Percentiles rank a stretch among this genome's conserved stretches.
Evolutionary conservation across 2,329 filamentous ascomycete genomes (phyloP).

Genomic region (Cladophialophora carrionii): DNA sequence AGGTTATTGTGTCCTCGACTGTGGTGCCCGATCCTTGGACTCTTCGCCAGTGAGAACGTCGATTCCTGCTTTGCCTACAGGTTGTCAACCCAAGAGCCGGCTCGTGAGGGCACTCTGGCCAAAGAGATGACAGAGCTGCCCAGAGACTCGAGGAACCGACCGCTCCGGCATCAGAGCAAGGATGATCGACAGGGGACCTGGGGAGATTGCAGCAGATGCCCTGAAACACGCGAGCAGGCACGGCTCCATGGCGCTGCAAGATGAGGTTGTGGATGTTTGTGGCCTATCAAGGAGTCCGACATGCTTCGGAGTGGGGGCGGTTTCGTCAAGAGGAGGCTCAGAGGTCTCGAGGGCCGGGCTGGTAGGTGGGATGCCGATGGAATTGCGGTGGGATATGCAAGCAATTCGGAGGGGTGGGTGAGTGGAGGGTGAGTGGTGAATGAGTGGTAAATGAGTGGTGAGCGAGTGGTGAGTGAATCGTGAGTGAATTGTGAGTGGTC

Average conservation of each 20-base stretch:
- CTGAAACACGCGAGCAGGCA: constrained; percentile 27
- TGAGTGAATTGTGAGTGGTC: background rate
- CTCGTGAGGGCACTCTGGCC: constrained; percentile 2
- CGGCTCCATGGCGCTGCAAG: constrained; percentile 25
- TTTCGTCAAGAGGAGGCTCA: constrained; percentile 4
- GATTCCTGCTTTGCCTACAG: constrained; percentile 4
- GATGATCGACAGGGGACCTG: constrained; percentile 11
- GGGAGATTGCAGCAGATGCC: constrained; percentile 18
- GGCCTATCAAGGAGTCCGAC: constrained; percentile 1
- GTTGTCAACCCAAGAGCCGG: background rate
- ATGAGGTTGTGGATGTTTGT: constrained; percentile 24
- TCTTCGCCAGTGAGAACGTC: constrained; percentile 10
- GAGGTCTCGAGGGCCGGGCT: background rate
- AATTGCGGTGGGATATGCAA: constrained; percentile 7
- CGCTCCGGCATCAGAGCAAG: constrained; percentile 4
- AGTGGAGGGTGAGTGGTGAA: constrained; percentile 18
- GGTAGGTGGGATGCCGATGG: background rate
- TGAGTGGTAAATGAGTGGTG: background rate
- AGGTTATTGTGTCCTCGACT: background rate
- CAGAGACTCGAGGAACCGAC: background rate
- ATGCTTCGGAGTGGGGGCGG: constrained; percentile 5
- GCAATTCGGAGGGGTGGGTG: constrained; percentile 9
- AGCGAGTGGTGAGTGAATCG: background rate
- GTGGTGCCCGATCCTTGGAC: background rate
- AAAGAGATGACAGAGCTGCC: constrained; percentile 11